phyloP scores from a whole-genome alignment of 495 filamentous ascomycete species.

The Choiromyces venosus region DNA sequence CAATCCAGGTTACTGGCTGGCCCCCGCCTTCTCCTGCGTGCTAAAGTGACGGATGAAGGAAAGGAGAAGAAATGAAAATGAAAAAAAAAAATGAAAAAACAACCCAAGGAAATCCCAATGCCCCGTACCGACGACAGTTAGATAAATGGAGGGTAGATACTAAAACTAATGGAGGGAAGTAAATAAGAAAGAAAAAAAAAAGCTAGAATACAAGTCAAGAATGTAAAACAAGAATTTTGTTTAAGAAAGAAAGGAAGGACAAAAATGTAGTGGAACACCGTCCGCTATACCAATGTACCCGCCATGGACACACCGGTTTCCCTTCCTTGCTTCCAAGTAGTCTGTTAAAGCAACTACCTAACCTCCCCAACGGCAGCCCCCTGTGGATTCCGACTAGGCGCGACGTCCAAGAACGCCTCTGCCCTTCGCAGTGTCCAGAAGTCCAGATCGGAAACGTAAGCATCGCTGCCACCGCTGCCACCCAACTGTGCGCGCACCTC shows the following conservation, averaged over 20 bases:
- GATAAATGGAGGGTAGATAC: background rate
- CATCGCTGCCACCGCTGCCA: constrained; percentile 47
- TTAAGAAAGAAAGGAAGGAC: background rate
- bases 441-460: constrained; percentile 89
- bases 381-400: constrained; percentile 27
- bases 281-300: background rate
- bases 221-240: background rate
- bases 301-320: background rate
- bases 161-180: background rate
- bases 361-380: background rate
- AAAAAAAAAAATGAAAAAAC: no score
- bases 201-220: constrained; percentile 1
- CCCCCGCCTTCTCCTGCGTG: constrained; percentile 2
- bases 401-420: constrained; percentile 56
- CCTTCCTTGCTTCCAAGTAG: background rate
- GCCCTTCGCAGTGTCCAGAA: constrained; percentile 82
- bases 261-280: background rate
- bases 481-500: constrained; percentile 71
- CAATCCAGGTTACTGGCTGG: background rate
- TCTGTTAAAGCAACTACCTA: background rate
- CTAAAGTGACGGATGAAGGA: background rate
- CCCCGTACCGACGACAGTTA: background rate
- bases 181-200: background rate
- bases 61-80: background rate
- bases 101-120: background rate